A percentile compares a stretch with the other conserved stretches of the same genome.
Evolutionary conservation across 2,329 filamentous ascomycete genomes (phyloP).

Genomic region (Trichophyton mentagrophytes): DNA sequence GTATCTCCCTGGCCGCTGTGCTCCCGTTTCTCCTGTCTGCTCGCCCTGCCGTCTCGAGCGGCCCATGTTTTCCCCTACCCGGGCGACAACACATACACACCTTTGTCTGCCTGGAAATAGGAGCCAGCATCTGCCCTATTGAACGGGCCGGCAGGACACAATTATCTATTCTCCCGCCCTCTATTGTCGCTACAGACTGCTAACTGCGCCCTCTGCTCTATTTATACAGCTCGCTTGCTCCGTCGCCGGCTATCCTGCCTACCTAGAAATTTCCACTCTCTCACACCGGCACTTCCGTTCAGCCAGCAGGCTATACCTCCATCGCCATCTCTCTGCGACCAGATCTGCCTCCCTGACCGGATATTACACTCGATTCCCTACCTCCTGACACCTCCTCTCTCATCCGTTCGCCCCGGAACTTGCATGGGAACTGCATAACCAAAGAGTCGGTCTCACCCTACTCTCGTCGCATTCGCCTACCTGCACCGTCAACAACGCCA

Average conservation of each 20-base stretch:
- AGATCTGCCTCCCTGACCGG: background rate
- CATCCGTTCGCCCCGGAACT: background rate
- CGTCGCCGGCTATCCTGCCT: background rate
- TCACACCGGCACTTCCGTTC: background rate
- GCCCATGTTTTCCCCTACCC: background rate
- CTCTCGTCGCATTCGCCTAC: background rate
- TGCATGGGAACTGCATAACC: background rate
- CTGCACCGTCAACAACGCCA: background rate
- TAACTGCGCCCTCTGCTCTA: background rate
- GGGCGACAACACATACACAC: background rate
- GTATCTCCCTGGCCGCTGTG: constrained; percentile 7
- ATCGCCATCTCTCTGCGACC: background rate
- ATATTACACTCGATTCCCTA: background rate
- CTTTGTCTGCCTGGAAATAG: background rate
- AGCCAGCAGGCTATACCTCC: background rate
- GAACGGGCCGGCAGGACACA: background rate
- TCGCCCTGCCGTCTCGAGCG: too few relatives aligned
- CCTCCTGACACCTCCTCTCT: background rate
- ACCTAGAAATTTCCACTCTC: background rate
- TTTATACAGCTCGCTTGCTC: background rate
- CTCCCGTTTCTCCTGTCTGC: background rate
- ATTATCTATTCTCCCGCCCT: background rate
- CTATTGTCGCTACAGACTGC: background rate
- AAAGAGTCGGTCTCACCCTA: background rate
- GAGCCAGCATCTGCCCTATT: background rate